Percentiles rank a stretch among this genome's conserved stretches.
phyloP scores from a whole-genome alignment of 345 rosid species.

The Aquilaria malaccensis region DNA sequence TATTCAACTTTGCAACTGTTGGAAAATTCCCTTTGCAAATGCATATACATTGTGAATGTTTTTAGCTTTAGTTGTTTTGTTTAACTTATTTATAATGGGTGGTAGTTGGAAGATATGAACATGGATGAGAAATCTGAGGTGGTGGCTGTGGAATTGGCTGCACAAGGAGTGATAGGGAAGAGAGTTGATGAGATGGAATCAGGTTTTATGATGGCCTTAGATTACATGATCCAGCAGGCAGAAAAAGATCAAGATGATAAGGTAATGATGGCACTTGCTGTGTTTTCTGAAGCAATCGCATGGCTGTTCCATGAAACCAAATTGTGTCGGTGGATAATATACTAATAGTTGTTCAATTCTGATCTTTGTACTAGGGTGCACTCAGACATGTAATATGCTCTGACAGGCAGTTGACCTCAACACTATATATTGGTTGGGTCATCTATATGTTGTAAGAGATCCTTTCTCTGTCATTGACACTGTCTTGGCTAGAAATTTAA shows the following conservation, averaged over 20 bases:
- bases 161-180: constrained; percentile 91
- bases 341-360: no score
- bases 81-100: constrained; percentile 12
- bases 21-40: not conserved
- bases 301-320: not conserved
- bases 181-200: constrained; percentile 94
- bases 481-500: no score
- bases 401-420: no score
- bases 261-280: constrained; percentile 28
- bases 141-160: constrained; percentile 86
- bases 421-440: no score
- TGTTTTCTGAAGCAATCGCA: not conserved
- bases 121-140: constrained; percentile 87
- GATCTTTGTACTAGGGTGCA: no score
- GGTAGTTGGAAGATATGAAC: constrained; percentile 74
- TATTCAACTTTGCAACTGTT: not conserved
- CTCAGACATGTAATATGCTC: no score
- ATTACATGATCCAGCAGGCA: constrained; percentile 87
- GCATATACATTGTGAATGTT: not conserved
- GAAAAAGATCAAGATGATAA: constrained; percentile 75
- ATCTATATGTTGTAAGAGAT: no score
- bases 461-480: no score
- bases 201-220: constrained; percentile 94
- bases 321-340: not conserved
- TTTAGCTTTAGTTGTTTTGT: constrained; percentile 1